Conservation (phyloP, 148 eudicot species). For the Camellia lanceoleosa region DNA sequence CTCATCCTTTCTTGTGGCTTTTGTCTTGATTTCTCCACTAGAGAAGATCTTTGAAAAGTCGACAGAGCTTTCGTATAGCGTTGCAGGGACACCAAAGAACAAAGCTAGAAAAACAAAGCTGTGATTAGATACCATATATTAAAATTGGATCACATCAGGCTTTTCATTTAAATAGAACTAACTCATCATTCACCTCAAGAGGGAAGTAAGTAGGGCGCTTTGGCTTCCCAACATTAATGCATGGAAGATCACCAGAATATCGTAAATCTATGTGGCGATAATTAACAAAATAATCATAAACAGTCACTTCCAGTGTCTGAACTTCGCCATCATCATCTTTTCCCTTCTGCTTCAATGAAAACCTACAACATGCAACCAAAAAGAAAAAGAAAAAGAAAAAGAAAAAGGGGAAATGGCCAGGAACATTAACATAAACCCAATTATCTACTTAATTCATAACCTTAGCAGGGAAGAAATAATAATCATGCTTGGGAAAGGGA, state of each 20-base stretch:
- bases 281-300: constrained; percentile 54
- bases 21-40: constrained; percentile 41
- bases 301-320: constrained; percentile 47
- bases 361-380: constrained; percentile 29
- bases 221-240: constrained; percentile 71
- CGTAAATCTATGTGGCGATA: constrained; percentile 37
- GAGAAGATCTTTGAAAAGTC: constrained; percentile 35
- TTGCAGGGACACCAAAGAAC: constrained; percentile 40
- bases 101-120: constrained; percentile 26
- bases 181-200: constrained; percentile 47
- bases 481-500: background rate
- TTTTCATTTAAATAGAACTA: background rate
- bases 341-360: constrained; percentile 38
- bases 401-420: background rate
- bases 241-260: constrained; percentile 49
- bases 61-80: constrained; percentile 45
- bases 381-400: background rate
- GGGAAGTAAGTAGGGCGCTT: constrained; percentile 65
- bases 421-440: background rate
- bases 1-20: constrained; percentile 46
- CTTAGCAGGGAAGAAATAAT: background rate
- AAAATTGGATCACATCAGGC: background rate
- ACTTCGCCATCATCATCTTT: constrained; percentile 28
- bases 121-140: background rate
- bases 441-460: background rate